Conservation (phyloP, 2,329 filamentous ascomycete genomes). For the Nannizziopsis arthrosporioides region DNA sequence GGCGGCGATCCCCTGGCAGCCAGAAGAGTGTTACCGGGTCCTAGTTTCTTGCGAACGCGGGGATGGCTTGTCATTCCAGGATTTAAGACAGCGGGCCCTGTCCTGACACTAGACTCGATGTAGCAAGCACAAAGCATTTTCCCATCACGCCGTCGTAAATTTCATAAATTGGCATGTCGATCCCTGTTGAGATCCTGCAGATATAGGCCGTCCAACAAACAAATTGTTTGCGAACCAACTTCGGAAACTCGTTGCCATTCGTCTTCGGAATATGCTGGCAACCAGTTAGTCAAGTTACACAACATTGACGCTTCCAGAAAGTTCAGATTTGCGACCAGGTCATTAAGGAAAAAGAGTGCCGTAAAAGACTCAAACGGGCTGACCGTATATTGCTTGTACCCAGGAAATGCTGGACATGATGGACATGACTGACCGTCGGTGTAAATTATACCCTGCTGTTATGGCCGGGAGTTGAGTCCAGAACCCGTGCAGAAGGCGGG, state of each 20-base stretch:
- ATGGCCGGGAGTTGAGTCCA: no score
- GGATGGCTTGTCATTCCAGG: not conserved
- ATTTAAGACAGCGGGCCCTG: slow-evolving; percentile 4
- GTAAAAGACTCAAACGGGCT: no score
- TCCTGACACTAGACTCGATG: slow-evolving; percentile 6
- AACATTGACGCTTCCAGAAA: no score
- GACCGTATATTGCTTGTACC: no score
- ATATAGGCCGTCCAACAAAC: not conserved
- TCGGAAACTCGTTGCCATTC: not conserved
- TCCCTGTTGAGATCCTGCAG: not conserved
- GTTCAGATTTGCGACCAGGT: no score
- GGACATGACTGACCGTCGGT: no score
- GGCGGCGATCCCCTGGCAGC: slow-evolving; percentile 3
- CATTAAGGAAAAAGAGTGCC: no score
- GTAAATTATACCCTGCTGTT: no score
- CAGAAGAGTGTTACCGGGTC: not conserved
- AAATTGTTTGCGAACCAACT: not conserved
- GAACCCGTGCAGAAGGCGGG: no score
- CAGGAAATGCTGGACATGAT: no score
- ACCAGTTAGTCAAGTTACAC: no score
- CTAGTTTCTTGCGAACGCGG: not conserved
- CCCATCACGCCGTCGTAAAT: not conserved
- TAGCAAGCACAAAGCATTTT: slow-evolving; percentile 3
- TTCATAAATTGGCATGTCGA: slow-evolving; percentile 8
- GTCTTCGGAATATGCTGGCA: not conserved